Percentiles rank a stretch among this genome's conserved stretches.
These are phyloP conservation scores for Sporothrix euskadiensis DNA, from an alignment of 2,329 filamentous ascomycete genomes.

Conservation along the genomic window DNA sequence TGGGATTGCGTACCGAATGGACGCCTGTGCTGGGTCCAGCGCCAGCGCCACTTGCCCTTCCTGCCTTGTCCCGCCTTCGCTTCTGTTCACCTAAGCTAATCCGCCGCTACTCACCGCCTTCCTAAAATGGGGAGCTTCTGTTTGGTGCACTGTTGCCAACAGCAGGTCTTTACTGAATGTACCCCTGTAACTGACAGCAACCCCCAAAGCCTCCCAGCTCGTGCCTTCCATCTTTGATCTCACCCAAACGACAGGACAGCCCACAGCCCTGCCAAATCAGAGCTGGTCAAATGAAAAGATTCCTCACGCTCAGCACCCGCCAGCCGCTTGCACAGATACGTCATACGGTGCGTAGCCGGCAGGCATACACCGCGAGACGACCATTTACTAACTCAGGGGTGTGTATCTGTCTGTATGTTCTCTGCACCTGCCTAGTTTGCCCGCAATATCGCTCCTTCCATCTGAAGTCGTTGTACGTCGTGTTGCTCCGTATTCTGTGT, in stretches of 20 bases:
- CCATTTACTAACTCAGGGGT: too few species aligned
- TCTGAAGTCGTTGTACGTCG: background rate
- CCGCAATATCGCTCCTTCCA: background rate
- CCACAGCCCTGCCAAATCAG: background rate
- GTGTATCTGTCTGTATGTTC: too few species aligned
- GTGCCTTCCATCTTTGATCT: background rate
- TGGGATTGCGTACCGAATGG: conserved; percentile 17
- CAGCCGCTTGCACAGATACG: background rate
- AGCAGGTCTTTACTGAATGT: too few species aligned
- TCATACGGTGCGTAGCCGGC: background rate
- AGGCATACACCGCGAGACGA: too few species aligned
- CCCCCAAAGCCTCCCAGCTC: background rate
- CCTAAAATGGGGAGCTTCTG: background rate
- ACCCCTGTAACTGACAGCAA: too few species aligned
- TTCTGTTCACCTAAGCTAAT: background rate
- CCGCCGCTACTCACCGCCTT: conserved; percentile 28
- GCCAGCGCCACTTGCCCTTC: background rate
- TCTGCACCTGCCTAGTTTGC: conserved; percentile 7
- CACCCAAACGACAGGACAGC: background rate
- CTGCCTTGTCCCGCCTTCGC: background rate
- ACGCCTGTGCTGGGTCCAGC: background rate
- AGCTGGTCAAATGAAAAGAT: background rate
- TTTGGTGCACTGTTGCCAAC: background rate
- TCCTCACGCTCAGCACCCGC: background rate
- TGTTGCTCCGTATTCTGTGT: background rate